Percentiles rank a stretch among this genome's conserved stretches.
phyloP scores from a whole-genome alignment of 2,329 filamentous ascomycete species.

The Fusarium fujikuroi region DNA sequence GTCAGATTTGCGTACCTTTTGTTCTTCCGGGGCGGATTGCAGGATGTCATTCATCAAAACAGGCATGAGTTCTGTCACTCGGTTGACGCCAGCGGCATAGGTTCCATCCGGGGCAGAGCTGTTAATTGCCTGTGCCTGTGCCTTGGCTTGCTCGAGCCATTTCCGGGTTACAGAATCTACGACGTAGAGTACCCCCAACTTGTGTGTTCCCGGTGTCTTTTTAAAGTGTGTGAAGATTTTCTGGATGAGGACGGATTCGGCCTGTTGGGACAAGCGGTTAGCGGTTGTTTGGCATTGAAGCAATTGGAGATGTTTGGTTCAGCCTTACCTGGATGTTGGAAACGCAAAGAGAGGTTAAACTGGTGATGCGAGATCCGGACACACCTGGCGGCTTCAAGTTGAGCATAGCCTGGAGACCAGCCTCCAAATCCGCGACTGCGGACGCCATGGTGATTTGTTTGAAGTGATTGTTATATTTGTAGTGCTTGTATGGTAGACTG shows the following conservation, averaged over 20 bases:
- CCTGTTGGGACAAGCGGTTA: conserved; percentile 63
- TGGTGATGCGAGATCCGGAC: conserved; percentile 89
- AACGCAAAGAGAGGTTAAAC: conserved; percentile 87
- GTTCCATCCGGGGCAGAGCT: conserved; percentile 88
- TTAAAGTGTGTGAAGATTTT: conserved; percentile 98
- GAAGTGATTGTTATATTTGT: conserved; percentile 13
- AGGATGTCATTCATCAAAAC: conserved; percentile 96
- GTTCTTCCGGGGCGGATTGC: conserved; percentile 86
- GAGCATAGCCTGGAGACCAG: conserved; percentile 90
- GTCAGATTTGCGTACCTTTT: conserved; percentile 83
- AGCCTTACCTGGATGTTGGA: conserved; percentile 84
- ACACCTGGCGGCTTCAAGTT: conserved; percentile 92
- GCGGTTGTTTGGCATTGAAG: conserved; percentile 12
- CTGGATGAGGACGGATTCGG: conserved; percentile 92
- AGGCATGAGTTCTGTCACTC: conserved; percentile 94
- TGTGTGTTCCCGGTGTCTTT: conserved; percentile 93
- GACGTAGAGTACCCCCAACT: conserved; percentile 98
- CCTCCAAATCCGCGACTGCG: conserved; percentile 90
- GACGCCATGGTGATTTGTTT: conserved; percentile 70
- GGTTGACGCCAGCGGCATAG: conserved; percentile 93
- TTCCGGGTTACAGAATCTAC: conserved; percentile 99
- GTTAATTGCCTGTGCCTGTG: conserved; percentile 83
- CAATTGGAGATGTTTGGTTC: neutral
- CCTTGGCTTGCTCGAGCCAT: conserved; percentile 96
- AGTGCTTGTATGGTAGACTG: conserved; percentile 38